These are phyloP conservation scores for Rickenella mellea DNA, from an alignment of 768 basidiomycete genomes.

Conservation along the genomic window DNA sequence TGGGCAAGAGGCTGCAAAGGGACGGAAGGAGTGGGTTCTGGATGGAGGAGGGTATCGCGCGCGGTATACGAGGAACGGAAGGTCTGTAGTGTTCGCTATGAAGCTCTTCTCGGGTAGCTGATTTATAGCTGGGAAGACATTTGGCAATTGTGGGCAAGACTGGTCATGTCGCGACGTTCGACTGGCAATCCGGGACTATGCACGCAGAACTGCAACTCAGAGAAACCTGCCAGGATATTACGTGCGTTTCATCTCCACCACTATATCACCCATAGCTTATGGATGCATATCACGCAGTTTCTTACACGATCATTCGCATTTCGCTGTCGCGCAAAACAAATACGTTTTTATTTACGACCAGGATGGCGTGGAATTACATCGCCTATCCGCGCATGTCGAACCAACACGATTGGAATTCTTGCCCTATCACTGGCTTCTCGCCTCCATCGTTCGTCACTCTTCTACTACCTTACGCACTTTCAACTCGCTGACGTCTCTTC, in stretches of 20 bases:
- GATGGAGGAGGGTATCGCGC: constrained; percentile 81
- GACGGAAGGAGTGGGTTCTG: constrained; percentile 69
- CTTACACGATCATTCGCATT: constrained; percentile 86
- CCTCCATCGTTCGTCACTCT: constrained; percentile 53
- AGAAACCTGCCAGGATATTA: constrained; percentile 89
- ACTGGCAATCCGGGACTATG: constrained; percentile 81
- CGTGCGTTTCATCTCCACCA: constrained; percentile 36
- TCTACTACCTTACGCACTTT: neutral
- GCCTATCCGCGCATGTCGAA: constrained; percentile 76
- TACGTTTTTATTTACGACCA: constrained; percentile 95
- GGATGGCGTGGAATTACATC: constrained; percentile 87
- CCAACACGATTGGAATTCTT: constrained; percentile 86
- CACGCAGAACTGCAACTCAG: constrained; percentile 83
- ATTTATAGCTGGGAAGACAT: constrained; percentile 40
- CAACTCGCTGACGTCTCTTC: neutral
- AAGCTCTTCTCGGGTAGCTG: too few species aligned
- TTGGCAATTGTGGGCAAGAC: constrained; percentile 74
- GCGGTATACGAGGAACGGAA: constrained; percentile 85
- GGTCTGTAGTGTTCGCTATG: constrained; percentile 37
- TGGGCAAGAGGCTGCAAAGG: constrained; percentile 66
- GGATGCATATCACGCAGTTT: constrained; percentile 39
- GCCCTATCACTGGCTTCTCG: constrained; percentile 92
- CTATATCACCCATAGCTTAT: constrained; percentile 2
- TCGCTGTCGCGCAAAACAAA: constrained; percentile 93
- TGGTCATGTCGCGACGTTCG: constrained; percentile 89